These are phyloP conservation scores for Phytopythium ostracodes DNA, from an alignment of 352 stramenopile species.

Conservation along the genomic window DNA sequence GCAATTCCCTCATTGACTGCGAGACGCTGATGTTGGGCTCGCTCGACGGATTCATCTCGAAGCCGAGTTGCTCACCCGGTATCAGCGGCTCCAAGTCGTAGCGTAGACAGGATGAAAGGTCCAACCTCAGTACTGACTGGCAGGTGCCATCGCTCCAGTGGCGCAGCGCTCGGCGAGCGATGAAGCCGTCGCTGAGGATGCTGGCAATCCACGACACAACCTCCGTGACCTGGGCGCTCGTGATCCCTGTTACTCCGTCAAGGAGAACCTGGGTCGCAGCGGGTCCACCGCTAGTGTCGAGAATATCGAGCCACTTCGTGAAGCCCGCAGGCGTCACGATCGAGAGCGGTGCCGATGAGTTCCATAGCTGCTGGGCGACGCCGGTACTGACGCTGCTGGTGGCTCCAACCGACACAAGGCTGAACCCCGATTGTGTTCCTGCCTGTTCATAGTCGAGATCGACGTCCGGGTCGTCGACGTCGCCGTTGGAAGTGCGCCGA, in stretches of 20 bases:
- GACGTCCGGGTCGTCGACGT: constrained; percentile 45
- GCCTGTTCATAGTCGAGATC: constrained; percentile 50
- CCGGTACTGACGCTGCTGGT: constrained; percentile 28
- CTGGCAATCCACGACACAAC: constrained; percentile 40
- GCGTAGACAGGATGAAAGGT: constrained; percentile 20
- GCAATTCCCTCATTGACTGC: constrained; percentile 19
- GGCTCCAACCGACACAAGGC: constrained; percentile 23
- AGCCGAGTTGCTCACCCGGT: constrained; percentile 36
- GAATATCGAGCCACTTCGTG: constrained; percentile 34
- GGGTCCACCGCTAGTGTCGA: background rate
- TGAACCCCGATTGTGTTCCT: constrained; percentile 54
- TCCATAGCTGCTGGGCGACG: constrained; percentile 45
- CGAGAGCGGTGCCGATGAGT: constrained; percentile 25
- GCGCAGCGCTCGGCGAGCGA: constrained; percentile 42
- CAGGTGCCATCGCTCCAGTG: constrained; percentile 69
- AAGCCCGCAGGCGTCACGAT: constrained; percentile 49
- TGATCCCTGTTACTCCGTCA: constrained; percentile 14
- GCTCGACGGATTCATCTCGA: constrained; percentile 57
- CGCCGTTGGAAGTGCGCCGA: constrained; percentile 35
- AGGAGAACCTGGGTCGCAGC: constrained; percentile 1
- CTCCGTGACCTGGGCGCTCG: constrained; percentile 25
- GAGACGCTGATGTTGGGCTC: constrained; percentile 14
- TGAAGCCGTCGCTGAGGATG: constrained; percentile 38
- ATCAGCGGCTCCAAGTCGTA: constrained; percentile 67
- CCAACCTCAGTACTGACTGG: constrained; percentile 26